Conservation (phyloP, 2,329 filamentous ascomycete genomes). For the Fusarium fracticaudum region DNA sequence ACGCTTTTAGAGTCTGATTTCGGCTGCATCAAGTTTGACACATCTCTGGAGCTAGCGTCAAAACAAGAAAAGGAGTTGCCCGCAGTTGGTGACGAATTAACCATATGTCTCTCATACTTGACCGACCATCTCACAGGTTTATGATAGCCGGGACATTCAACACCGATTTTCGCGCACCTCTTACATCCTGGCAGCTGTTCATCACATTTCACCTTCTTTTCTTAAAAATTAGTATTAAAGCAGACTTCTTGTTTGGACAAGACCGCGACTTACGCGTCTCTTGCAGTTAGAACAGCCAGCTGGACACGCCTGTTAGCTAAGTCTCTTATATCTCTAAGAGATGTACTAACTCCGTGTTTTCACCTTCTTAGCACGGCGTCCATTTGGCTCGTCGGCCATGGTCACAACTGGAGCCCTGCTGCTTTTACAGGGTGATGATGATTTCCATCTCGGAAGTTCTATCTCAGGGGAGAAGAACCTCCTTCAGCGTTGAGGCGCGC, state of each 20-base stretch:
- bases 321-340: too few relatives aligned
- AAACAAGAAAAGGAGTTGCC: background rate
- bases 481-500: too few relatives aligned
- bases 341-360: constrained; percentile 11
- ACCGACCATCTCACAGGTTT: constrained; percentile 26
- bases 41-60: background rate
- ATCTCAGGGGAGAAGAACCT: background rate
- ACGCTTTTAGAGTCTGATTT: background rate
- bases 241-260: background rate
- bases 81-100: background rate
- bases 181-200: constrained; percentile 17
- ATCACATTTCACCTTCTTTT: constrained; percentile 30
- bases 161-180: constrained; percentile 15
- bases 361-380: background rate
- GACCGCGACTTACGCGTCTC: constrained; percentile 1
- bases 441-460: background rate
- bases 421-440: background rate
- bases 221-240: background rate
- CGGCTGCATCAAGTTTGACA: background rate
- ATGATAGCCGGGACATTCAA: constrained; percentile 24
- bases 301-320: background rate
- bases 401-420: background rate
- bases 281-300: constrained; percentile 26
- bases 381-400: background rate
- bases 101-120: constrained; percentile 15